Evolutionary conservation across 2,329 filamentous ascomycete species (phyloP).

Genomic region (Neonectria coccinea): DNA sequence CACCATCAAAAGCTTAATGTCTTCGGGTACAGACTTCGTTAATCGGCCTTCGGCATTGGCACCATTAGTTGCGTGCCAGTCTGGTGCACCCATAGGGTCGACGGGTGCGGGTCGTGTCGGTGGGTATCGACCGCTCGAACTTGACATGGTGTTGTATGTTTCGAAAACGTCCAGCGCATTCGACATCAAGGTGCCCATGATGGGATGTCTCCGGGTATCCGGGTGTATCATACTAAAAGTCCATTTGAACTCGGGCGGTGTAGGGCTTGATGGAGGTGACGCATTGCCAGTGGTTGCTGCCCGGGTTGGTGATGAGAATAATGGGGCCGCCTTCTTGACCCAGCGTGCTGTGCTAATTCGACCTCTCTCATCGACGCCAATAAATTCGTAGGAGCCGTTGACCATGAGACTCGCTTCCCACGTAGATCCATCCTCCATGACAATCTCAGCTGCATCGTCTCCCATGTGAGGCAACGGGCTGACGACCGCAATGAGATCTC

Average conservation of each 20-base stretch:
- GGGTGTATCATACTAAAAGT: constrained; percentile 83
- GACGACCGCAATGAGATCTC: constrained; percentile 74
- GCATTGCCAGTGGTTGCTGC: constrained; percentile 33
- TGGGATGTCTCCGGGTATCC: constrained; percentile 75
- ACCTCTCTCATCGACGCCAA: constrained; percentile 68
- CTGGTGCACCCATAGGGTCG: constrained; percentile 37
- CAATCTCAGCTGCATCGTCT: constrained; percentile 72
- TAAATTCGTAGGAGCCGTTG: constrained; percentile 75
- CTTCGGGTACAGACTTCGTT: constrained; percentile 48
- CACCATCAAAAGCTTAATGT: constrained; percentile 53
- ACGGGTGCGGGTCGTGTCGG: constrained; percentile 54
- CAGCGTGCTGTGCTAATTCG: constrained; percentile 73
- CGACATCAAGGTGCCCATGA: constrained; percentile 76
- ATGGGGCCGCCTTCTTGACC: constrained; percentile 63
- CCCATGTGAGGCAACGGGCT: constrained; percentile 65
- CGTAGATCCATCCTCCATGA: constrained; percentile 71
- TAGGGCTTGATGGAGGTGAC: constrained; percentile 40
- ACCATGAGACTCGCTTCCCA: constrained; percentile 66
- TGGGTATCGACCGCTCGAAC: constrained; percentile 61
- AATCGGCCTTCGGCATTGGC: constrained; percentile 46
- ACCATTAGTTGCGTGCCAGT: constrained; percentile 37
- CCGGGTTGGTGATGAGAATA: constrained; percentile 32
- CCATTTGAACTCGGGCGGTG: constrained; percentile 66
- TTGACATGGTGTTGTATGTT: constrained; percentile 69
- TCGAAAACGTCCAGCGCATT: constrained; percentile 76